A percentile compares a stretch with the other conserved stretches of the same genome.
Conservation (phyloP, 441 rosid genomes). For the Erodium trifolium region DNA sequence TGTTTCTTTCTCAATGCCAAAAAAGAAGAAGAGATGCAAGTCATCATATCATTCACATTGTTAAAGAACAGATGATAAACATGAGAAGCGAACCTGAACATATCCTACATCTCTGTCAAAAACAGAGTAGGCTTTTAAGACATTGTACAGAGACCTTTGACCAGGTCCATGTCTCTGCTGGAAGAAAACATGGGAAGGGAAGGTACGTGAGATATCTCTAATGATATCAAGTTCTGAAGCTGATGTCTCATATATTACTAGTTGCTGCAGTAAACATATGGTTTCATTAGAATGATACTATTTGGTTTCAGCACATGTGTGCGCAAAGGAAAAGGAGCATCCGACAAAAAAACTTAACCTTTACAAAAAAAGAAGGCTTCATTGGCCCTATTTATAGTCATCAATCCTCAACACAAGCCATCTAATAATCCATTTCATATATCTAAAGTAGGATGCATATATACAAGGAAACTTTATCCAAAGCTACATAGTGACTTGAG, state of each 20-base stretch:
- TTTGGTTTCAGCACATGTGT: not conserved
- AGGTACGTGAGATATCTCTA: constrained; percentile 88
- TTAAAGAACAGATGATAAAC: constrained; percentile 10
- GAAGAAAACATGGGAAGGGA: constrained; percentile 94
- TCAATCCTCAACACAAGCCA: too few relatives aligned
- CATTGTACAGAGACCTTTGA: constrained; percentile 92
- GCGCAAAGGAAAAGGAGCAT: constrained; percentile 8
- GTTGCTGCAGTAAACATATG: constrained; percentile 51
- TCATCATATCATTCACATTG: constrained; percentile 13
- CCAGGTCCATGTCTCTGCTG: constrained; percentile 98
- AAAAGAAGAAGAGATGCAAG: not conserved
- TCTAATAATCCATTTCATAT: too few relatives aligned
- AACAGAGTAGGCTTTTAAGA: constrained; percentile 90
- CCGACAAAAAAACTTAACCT: not conserved
- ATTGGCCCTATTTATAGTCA: too few relatives aligned
- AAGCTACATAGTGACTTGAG: too few relatives aligned
- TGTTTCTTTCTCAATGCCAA: not conserved
- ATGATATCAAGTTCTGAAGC: constrained; percentile 91
- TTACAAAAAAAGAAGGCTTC: not conserved
- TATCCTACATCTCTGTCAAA: constrained; percentile 92
- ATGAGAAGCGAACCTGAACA: constrained; percentile 60
- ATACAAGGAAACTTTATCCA: too few relatives aligned
- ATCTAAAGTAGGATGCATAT: too few relatives aligned
- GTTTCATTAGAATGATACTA: constrained; percentile 16
- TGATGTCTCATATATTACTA: constrained; percentile 82